Evolutionary conservation across 2,329 filamentous ascomycete genomes (phyloP), one percentile per base, ranked within the genome.

Genomic region (Gyromitra esculenta): DNA sequence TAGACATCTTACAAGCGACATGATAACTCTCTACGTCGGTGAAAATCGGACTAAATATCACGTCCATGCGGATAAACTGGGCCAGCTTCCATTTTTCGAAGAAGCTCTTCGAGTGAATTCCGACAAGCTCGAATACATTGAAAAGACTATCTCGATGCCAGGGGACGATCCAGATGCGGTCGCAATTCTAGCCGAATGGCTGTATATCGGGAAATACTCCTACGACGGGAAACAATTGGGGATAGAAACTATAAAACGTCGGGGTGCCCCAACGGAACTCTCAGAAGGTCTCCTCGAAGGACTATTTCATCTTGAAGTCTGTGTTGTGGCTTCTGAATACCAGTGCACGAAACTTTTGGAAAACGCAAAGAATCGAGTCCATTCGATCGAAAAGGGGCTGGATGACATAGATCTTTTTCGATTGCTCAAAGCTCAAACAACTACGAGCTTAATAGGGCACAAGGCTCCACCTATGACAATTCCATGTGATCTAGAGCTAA

Each of bases 231-330:
- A 11, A 5, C 6, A 11, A 25, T 3, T 11, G 8, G 11, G 11
- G 18, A 0, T 1, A 25, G 7, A n/a, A 25, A 25, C 52, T 1
- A 25, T 18, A 11, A 18, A 2, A 31, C 15, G 1, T 8, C 52
- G 18, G 11, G 52, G 6, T 11, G 41, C 15, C n/a, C 18, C 18
- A 56, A 25, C 5, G 18, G 52, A 25, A 21, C 52, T 9, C 18
- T 21, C 62, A 13, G 15, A 52, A 9, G 1, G 4, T 0, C 43
- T 66, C 13, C 43, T 52, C 8, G n/a, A 39, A 37, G 45, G 13
- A 6, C 63, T 66, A 0, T 66, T 66, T 3, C 9, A 66, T 18
- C 31, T 66, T n/a, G 63, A 66, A 7, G 63, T 54, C 2, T 15
- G 5, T 6, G 18, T 31, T 11, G 39, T 45, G 13, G 59, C 39